phyloP scores from a whole-genome alignment of 2,329 filamentous ascomycete species.

The Triangularia verruculosa region DNA sequence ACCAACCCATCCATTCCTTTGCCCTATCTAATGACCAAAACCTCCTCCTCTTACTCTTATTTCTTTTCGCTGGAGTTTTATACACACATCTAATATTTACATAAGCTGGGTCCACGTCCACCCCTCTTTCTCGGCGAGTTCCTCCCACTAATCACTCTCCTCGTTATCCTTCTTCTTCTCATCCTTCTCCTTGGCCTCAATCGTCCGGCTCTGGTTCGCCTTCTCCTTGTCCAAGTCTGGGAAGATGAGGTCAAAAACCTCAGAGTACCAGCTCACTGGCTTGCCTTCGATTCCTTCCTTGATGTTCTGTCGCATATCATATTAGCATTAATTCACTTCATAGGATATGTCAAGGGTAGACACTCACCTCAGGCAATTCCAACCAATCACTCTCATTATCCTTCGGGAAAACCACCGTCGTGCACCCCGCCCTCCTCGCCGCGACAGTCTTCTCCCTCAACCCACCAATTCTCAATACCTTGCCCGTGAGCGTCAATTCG shows the following conservation, averaged over 20 bases:
- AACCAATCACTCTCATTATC: conserved; percentile 98
- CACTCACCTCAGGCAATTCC: conserved; percentile 85
- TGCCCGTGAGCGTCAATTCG: conserved; percentile 93
- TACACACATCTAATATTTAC: background rate
- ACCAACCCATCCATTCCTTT: background rate
- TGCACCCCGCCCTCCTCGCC: conserved; percentile 85
- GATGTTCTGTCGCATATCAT: conserved; percentile 69
- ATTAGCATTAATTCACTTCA: conserved; percentile 9
- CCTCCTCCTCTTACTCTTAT: background rate
- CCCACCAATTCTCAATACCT: conserved; percentile 91
- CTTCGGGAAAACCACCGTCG: conserved; percentile 88
- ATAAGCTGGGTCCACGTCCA: background rate
- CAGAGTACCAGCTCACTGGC: conserved; percentile 87
- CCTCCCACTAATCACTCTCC: conserved; percentile 14
- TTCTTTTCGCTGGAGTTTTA: background rate
- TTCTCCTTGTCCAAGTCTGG: conserved; percentile 69
- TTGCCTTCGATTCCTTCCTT: conserved; percentile 92
- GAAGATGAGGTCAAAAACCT: conserved; percentile 92
- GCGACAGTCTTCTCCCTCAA: conserved; percentile 96
- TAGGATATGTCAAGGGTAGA: background rate
- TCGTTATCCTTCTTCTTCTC: conserved; percentile 46
- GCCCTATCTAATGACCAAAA: background rate
- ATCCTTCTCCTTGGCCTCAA: conserved; percentile 46
- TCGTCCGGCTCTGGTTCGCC: conserved; percentile 71
- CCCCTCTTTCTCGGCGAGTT: background rate